These are phyloP conservation scores for Centella asiatica DNA, from an alignment of 129 eudicot species.

Conservation along the genomic window DNA sequence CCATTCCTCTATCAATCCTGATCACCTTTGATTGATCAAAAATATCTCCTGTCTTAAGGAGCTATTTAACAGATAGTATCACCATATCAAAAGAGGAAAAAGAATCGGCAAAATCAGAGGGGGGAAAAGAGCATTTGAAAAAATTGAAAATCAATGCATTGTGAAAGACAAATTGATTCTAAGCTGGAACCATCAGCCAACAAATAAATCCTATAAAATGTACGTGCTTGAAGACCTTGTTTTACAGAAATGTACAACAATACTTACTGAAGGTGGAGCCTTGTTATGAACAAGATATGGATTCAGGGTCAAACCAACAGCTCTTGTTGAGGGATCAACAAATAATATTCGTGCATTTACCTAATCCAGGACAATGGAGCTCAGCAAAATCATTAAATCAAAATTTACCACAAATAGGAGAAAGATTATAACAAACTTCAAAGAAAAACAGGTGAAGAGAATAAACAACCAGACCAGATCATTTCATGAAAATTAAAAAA, in stretches of 20 bases:
- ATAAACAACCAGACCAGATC: background rate
- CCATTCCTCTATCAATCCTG: conserved; percentile 74
- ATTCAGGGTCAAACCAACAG: conserved; percentile 89
- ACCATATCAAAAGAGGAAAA: conserved; percentile 10
- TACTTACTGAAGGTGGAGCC: conserved; percentile 82
- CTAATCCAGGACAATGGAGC: conserved; percentile 30
- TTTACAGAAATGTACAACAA: background rate
- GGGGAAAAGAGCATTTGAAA: background rate
- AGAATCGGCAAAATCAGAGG: background rate
- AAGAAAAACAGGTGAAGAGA: background rate
- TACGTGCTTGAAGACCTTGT: too few relatives aligned
- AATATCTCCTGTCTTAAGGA: conserved; percentile 72
- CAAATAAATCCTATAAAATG: too few relatives aligned
- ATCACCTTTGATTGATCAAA: conserved; percentile 69
- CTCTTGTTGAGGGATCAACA: conserved; percentile 83
- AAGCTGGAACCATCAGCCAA: too few relatives aligned
- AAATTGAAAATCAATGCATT: background rate
- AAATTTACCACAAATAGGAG: background rate
- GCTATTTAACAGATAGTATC: conserved; percentile 38
- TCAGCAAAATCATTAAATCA: conserved; percentile 8
- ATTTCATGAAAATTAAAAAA: too few relatives aligned
- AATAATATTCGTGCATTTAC: conserved; percentile 93
- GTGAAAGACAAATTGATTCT: too few relatives aligned
- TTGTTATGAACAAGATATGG: conserved; percentile 70
- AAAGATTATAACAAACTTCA: background rate